Percentiles rank a stretch among this genome's conserved stretches.
phyloP scores from a whole-genome alignment of 345 rosid genomes.

The Garcia nutans region DNA sequence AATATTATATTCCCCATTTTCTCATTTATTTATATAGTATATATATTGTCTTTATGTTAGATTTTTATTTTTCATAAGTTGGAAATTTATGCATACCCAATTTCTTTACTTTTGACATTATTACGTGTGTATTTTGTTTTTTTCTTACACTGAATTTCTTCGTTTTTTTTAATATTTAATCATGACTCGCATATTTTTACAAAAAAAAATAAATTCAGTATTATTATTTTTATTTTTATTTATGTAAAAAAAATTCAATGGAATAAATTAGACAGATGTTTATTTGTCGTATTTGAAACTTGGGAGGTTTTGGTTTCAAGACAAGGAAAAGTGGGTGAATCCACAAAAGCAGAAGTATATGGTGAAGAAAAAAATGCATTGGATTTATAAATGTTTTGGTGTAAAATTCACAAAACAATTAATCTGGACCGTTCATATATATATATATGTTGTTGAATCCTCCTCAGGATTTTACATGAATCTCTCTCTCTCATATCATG shows the following conservation, averaged over 20 bases:
- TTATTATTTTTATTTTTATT: no score
- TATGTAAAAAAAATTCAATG: no score
- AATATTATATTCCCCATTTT: neutral
- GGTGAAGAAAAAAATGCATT: neutral
- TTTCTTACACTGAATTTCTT: no score
- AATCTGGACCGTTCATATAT: neutral
- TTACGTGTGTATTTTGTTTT: no score
- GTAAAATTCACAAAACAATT: neutral
- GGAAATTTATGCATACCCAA: no score
- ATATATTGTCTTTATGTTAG: neutral
- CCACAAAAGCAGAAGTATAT: neutral
- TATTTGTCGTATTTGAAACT: neutral
- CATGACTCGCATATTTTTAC: no score
- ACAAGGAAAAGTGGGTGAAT: slow-evolving; percentile 11
- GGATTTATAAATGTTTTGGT: neutral
- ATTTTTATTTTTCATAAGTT: neutral
- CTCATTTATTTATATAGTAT: neutral
- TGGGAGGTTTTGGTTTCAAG: neutral
- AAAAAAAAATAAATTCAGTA: no score
- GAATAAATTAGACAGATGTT: neutral
- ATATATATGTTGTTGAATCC: no score
- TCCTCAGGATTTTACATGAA: no score
- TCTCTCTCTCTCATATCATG: no score
- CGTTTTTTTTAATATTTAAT: no score
- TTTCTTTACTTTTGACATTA: no score